A percentile compares a stretch with the other conserved stretches of the same genome.
These are phyloP conservation scores for Rhizoclosmatium sp. DNA, from an alignment of 192 early-diverging fungal species.

Conservation along the genomic window DNA sequence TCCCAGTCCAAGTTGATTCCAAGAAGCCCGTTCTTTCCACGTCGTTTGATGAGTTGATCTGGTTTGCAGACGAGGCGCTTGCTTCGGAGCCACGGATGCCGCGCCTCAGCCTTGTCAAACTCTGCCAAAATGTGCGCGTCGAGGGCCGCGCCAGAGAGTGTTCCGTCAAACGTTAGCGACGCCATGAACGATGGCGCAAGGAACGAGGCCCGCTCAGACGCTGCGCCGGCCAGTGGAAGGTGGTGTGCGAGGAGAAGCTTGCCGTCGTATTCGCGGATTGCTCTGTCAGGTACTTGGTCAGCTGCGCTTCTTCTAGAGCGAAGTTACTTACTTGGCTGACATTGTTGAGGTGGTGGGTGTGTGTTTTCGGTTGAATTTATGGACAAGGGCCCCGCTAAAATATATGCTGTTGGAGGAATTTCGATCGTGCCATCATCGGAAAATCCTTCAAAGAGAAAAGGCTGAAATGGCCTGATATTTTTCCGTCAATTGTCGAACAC, in stretches of 20 bases:
- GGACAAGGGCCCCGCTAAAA: too few species aligned
- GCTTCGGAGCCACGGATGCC: slow-evolving; percentile 85
- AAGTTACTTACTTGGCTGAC: too few species aligned
- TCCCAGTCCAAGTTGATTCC: slow-evolving; percentile 92
- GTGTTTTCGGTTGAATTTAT: too few species aligned
- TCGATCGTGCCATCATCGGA: too few species aligned
- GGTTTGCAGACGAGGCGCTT: slow-evolving; percentile 95
- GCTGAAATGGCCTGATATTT: too few species aligned
- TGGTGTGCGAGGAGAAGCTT: slow-evolving; percentile 94
- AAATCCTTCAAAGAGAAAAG: too few species aligned
- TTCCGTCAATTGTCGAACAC: too few species aligned
- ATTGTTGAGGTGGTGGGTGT: too few species aligned
- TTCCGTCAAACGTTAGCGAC: slow-evolving; percentile 75
- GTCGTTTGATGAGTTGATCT: slow-evolving; percentile 97
- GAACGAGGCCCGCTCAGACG: slow-evolving; percentile 58
- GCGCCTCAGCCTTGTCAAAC: slow-evolving; percentile 75
- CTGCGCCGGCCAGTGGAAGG: slow-evolving; percentile 65
- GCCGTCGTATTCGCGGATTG: slow-evolving; percentile 97
- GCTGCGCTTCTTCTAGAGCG: too few species aligned
- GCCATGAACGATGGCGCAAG: slow-evolving; percentile 75
- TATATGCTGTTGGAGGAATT: too few species aligned
- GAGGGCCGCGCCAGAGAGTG: slow-evolving; percentile 19
- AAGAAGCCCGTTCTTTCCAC: slow-evolving; percentile 95
- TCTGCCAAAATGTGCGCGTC: slow-evolving; percentile 62
- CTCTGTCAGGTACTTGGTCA: slow-evolving; percentile 56